Evolutionary conservation across 345 rosid species (phyloP), one percentile per base, ranked within the genome.

Genomic region (Geranium rotundifolium): DNA sequence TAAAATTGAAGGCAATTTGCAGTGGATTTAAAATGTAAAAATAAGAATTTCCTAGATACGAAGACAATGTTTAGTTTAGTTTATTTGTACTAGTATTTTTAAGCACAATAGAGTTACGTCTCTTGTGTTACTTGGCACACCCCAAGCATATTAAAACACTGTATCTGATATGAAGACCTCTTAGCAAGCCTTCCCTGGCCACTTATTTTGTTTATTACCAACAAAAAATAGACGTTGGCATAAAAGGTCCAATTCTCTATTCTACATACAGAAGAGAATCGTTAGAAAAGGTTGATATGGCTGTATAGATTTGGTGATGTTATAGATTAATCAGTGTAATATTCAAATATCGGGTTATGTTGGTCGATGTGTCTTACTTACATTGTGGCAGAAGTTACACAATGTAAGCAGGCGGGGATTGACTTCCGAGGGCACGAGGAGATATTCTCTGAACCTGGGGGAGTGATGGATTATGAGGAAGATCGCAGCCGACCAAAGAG

Each of bases 401-500:
- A 73, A 90, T 87, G 84, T 91, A 77, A 88, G 88, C 99, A 90
- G 99, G 99, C 82, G 58, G 92, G 86, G 68, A 46, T 74, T 69
- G 96, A 85, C 68, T 81, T 73, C 84, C 81, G 89, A 85, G 95
- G 85, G 79, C 83, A 85, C 60, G 95, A 93, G 82, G 97, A 88
- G 75, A 77, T 80, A 79, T 90, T 76, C 82, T 82, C 90, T 87
- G 99, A 90, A 79, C 72, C 89, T 81, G 84, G 95, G 75, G 97
- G 99, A 88, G 90, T 93, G 81, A 93, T 93, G 99, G 97, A 95
- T 66, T 84, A 70, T 23, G 96, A 86, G 74, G 96, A 90, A 86
- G 99, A 88, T 71, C 83, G 92, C 64, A 81, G 83, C 81, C 83
- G 99, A 62, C 82, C 92, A 55, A 95, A 95, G 85, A 95, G 97